These are phyloP conservation scores for Lophiostoma macrostomum DNA, from an alignment of 495 filamentous ascomycete genomes.

Conservation along the genomic window DNA sequence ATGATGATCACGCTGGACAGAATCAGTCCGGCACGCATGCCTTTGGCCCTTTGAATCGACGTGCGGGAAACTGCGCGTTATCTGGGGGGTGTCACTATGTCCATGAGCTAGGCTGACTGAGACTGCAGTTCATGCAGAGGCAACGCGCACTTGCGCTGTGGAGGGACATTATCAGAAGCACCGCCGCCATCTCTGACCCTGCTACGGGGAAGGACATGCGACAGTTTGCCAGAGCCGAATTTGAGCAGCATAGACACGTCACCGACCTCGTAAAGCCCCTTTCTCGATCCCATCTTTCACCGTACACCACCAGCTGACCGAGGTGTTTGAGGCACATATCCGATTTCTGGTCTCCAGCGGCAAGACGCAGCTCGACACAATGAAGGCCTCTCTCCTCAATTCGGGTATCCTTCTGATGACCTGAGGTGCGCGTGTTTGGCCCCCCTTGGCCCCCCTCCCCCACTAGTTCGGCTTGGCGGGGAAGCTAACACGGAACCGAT, in stretches of 20 bases:
- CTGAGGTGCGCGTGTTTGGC: too few species aligned
- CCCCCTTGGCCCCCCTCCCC: too few species aligned
- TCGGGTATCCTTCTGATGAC: conserved; percentile 13
- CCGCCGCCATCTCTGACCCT: conserved; percentile 47
- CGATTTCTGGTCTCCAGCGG: conserved; percentile 59
- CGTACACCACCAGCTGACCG: conserved; percentile 20
- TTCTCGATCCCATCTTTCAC: neutral
- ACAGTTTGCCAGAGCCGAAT: conserved; percentile 70
- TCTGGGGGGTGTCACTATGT: neutral
- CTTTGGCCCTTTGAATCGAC: neutral
- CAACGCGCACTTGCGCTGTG: conserved; percentile 55
- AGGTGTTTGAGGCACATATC: conserved; percentile 46
- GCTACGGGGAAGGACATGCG: conserved; percentile 62
- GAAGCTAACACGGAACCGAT: too few species aligned
- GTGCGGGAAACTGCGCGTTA: neutral
- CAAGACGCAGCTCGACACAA: conserved; percentile 59
- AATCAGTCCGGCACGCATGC: neutral
- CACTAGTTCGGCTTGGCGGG: too few species aligned
- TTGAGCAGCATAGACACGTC: conserved; percentile 67
- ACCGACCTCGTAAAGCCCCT: conserved; percentile 61
- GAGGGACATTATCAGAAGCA: conserved; percentile 53
- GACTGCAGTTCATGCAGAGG: conserved; percentile 57
- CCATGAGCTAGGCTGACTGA: conserved; percentile 1
- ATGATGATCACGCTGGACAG: too few species aligned
- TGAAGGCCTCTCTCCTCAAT: conserved; percentile 42